Evolutionary conservation across 78 protist genomes (phyloP), one percentile per base, ranked within the genome.

Genomic region (Diacronema lutheri): DNA sequence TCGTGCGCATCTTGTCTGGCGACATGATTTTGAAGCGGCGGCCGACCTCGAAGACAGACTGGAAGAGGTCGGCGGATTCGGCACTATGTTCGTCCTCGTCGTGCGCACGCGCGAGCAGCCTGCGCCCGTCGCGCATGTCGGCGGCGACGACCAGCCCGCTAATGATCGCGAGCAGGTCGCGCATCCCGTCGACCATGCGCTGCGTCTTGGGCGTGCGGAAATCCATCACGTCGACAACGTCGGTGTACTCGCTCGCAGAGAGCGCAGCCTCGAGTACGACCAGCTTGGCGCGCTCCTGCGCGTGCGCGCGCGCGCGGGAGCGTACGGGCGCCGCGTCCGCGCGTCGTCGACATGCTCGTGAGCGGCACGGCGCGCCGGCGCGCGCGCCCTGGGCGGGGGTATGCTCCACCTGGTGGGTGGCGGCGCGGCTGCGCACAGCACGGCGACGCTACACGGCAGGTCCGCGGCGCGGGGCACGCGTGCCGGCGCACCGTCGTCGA

Each of bases 171-270:
- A 93, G 89, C 26, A 94, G 81, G 29, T 88, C 88, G 44, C 68
- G 40, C 31, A 94, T 65, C 85, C 92, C 91, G 62, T 76, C 86
- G 20, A 64, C 68, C n/a, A 86, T 88, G 57, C 92, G 76, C 29
- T 3, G 31, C n/a, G n/a, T 0, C 16, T 21, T 33, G n/a, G 1
- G 2, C 14, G 1, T 19, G 14, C 76, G 46, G 13, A 1, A 68
- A 4, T 44, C 6, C 33, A 38, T 0, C 23, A 69, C 73, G 88
- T 86, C 91, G 38, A 91, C 86, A 66, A 83, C 83, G 69, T 91
- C 96, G 1, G 98, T 95, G 91, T 95, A 95, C 44, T 95, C 94
- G 11, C 90, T 72, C 3, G 90, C 93, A 23, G 89, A 84, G 41
- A 94, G 90, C 20, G 94, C 80, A 21, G 97, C 94, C 46, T 92